Evolutionary conservation across 2,329 filamentous ascomycete species (phyloP).

Genomic region (Sporothrix globosa): DNA sequence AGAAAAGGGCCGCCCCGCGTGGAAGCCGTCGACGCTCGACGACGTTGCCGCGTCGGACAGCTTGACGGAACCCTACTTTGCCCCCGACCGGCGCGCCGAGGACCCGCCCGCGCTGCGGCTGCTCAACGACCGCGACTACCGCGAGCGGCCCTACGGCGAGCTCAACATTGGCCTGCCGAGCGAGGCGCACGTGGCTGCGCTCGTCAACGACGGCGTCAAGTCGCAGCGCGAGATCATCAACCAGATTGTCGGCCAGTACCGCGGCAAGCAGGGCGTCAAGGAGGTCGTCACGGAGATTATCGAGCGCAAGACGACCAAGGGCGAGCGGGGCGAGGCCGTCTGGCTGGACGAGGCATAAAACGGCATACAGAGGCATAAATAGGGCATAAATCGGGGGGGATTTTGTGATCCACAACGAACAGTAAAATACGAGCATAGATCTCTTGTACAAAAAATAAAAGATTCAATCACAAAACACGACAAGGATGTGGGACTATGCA

Average conservation of each 20-base stretch:
- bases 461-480: background rate
- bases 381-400: background rate
- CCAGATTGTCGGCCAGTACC: constrained; percentile 62
- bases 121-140: constrained; percentile 65
- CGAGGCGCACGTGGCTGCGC: constrained; percentile 62
- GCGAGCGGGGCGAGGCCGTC: constrained; percentile 39
- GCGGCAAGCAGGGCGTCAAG: constrained; percentile 69
- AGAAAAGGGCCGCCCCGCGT: constrained; percentile 62
- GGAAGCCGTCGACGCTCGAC: constrained; percentile 75
- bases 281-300: constrained; percentile 72
- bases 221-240: constrained; percentile 63
- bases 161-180: constrained; percentile 69
- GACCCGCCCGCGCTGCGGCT: constrained; percentile 58
- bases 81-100: constrained; percentile 43
- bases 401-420: background rate
- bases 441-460: background rate
- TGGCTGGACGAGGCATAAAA: constrained; percentile 39
- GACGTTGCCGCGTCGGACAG: constrained; percentile 61
- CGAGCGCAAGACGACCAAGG: constrained; percentile 59
- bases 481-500: background rate
- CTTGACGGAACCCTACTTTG: constrained; percentile 71
- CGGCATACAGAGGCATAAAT: background rate
- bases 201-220: constrained; percentile 48
- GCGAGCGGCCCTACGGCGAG: constrained; percentile 68
- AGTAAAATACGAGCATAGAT: constrained; percentile 18